Evolutionary conservation across 2,329 filamentous ascomycete species (phyloP).

Genomic region (Fusarium marasasianum): DNA sequence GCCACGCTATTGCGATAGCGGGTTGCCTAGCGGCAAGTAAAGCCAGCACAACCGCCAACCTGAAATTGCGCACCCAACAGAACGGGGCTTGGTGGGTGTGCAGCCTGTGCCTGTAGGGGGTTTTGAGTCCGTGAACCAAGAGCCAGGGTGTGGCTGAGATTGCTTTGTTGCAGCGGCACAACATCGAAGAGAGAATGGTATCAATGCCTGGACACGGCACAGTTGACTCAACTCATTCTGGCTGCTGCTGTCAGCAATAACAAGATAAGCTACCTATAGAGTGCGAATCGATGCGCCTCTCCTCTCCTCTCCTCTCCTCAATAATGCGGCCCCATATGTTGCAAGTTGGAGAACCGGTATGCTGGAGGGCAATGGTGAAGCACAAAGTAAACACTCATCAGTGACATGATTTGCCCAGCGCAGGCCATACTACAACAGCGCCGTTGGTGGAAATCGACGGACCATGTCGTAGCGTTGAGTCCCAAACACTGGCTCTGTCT

Average conservation of each 20-base stretch:
- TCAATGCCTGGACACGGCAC: constrained; percentile 27
- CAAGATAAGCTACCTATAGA: not conserved
- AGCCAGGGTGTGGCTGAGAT: constrained; percentile 41
- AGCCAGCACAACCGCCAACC: constrained; percentile 21
- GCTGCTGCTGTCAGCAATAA: not conserved
- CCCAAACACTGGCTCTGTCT: constrained; percentile 39
- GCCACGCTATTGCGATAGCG: constrained; percentile 17
- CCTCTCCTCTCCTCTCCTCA: not conserved
- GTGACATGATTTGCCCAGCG: constrained; percentile 15
- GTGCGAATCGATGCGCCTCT: not conserved
- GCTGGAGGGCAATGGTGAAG: constrained; percentile 20
- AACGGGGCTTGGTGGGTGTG: constrained; percentile 23
- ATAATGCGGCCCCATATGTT: not conserved
- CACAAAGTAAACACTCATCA: constrained; percentile 11
- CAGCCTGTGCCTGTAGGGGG: constrained; percentile 20
- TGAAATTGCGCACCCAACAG: constrained; percentile 39
- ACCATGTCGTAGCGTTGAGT: constrained; percentile 35
- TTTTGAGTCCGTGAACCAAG: constrained; percentile 14
- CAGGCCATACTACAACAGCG: constrained; percentile 12
- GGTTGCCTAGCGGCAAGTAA: constrained; percentile 12
- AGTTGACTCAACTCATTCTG: not conserved
- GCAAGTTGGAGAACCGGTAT: constrained; percentile 6
- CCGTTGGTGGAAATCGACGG: constrained; percentile 28
- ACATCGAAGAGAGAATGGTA: constrained; percentile 31
- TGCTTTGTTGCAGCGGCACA: constrained; percentile 26